Evolutionary conservation across 495 filamentous ascomycete genomes (phyloP).

Genomic region (Aspergillus panamensis): DNA sequence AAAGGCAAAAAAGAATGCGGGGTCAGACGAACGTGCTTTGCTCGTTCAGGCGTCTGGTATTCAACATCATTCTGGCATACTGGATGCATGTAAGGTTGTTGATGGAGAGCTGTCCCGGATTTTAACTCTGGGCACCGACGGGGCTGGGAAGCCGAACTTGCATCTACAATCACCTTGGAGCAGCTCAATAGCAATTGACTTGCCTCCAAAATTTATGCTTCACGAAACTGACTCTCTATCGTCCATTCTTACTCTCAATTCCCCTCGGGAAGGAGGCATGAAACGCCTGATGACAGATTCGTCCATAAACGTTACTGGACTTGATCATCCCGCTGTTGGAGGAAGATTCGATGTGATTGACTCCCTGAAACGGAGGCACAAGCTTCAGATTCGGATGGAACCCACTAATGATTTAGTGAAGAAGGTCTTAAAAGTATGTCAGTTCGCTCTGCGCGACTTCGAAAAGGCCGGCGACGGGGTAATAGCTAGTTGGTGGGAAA

Average conservation of each 20-base stretch:
- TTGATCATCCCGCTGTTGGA: conserved; percentile 44
- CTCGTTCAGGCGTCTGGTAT: conserved; percentile 42
- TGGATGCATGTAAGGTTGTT: conserved; percentile 70
- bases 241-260: conserved; percentile 28
- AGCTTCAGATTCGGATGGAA: conserved; percentile 62
- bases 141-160: conserved; percentile 59
- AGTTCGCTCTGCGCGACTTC: conserved; percentile 56
- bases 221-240: conserved; percentile 43
- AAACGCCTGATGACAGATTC: conserved; percentile 51
- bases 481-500: conserved; percentile 70
- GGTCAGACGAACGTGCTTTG: conserved; percentile 29
- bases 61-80: conserved; percentile 51
- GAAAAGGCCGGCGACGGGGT: conserved; percentile 60
- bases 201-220: conserved; percentile 47
- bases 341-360: conserved; percentile 66
- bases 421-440: conserved; percentile 57
- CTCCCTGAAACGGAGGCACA: conserved; percentile 56
- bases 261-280: conserved; percentile 49
- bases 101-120: conserved; percentile 67
- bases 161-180: conserved; percentile 77
- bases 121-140: conserved; percentile 63
- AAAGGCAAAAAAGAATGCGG: conserved; percentile 25
- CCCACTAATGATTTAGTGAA: conserved; percentile 58
- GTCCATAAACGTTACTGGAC: conserved; percentile 36
- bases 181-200: conserved; percentile 51